Percentiles rank a stretch among this genome's conserved stretches.
Conservation (phyloP, 2,329 filamentous ascomycete species). For the Exophiala alcalophila region DNA sequence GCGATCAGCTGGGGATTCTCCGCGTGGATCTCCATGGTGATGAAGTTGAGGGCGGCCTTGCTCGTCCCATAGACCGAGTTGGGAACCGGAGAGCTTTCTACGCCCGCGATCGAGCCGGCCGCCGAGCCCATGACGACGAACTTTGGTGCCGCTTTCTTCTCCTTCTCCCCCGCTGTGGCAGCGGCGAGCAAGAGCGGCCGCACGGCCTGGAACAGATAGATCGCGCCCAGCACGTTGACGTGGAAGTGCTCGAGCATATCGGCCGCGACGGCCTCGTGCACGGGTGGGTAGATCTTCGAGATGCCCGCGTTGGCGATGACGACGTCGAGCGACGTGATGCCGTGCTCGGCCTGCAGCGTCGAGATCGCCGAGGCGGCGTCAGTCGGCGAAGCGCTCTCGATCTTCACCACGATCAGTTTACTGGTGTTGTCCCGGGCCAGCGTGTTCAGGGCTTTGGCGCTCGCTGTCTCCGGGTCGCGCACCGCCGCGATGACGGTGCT, state of each 20-base stretch:
- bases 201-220: constrained; percentile 48
- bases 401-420: constrained; percentile 39
- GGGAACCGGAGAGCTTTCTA: constrained; percentile 7
- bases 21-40: constrained; percentile 39
- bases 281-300: constrained; percentile 32
- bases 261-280: constrained; percentile 36
- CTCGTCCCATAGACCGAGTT: constrained; percentile 41
- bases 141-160: too few species aligned
- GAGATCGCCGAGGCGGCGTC: constrained; percentile 35
- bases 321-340: constrained; percentile 44
- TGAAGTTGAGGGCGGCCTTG: constrained; percentile 43
- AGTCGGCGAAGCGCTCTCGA: constrained; percentile 38
- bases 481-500: constrained; percentile 16
- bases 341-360: constrained; percentile 29
- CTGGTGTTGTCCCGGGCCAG: constrained; percentile 37
- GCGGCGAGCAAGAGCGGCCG: constrained; percentile 38
- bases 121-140: constrained; percentile 17
- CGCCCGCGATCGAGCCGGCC: constrained; percentile 5
- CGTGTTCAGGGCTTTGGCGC: constrained; percentile 29
- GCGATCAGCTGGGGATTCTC: constrained; percentile 32
- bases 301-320: constrained; percentile 53
- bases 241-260: constrained; percentile 38
- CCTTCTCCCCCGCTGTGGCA: background rate
- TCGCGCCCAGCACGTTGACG: constrained; percentile 39
- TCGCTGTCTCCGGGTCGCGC: constrained; percentile 4